Conservation (phyloP, 768 basidiomycete genomes). For the Imleria badia region DNA sequence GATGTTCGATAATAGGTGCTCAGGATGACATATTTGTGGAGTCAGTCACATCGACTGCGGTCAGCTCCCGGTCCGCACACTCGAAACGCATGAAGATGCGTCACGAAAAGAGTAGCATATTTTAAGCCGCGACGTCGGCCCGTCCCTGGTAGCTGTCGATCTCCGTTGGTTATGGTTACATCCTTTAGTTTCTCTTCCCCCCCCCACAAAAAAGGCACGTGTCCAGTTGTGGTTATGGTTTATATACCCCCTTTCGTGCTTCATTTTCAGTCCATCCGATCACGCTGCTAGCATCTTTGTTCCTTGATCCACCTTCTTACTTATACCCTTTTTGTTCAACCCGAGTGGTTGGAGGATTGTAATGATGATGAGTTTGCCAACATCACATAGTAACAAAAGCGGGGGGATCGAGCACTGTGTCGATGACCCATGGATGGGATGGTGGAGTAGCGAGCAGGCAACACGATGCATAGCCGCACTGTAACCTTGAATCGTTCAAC, state of each 20-base stretch:
- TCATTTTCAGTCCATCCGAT: not conserved
- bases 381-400: not conserved
- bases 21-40: conserved; percentile 19
- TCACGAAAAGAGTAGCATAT: not conserved
- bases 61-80: not conserved
- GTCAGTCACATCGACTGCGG: not conserved
- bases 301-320: not conserved
- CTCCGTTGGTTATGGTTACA: no score
- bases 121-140: not conserved
- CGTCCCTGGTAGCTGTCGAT: not conserved
- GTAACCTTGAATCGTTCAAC: no score
- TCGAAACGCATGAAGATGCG: not conserved
- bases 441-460: no score
- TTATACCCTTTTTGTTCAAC: no score
- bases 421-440: no score
- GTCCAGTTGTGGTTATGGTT: not conserved
- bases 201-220: not conserved
- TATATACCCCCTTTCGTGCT: not conserved
- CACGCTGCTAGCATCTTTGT: not conserved
- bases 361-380: not conserved
- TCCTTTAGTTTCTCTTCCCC: no score
- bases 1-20: conserved; percentile 7
- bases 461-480: no score
- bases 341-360: not conserved
- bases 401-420: not conserved